phyloP scores from a whole-genome alignment of 2,329 filamentous ascomycete genomes.

The Xylariaceae sp. region DNA sequence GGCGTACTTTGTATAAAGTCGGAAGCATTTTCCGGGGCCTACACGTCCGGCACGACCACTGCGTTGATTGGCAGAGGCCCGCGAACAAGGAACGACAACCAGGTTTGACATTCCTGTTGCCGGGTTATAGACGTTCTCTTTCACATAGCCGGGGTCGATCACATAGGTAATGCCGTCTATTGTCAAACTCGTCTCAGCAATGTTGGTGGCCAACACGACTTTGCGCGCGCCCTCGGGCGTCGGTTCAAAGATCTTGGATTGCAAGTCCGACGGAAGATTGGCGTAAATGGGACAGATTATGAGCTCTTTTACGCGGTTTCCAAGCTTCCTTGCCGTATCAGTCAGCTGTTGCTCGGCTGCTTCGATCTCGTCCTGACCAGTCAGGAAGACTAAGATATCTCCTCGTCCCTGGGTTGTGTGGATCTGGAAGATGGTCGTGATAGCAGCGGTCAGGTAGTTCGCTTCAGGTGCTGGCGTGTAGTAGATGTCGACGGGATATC shows the following conservation, averaged over 20 bases:
- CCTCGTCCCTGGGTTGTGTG: constrained; percentile 80
- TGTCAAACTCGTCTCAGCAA: constrained; percentile 91
- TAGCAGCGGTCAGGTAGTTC: constrained; percentile 85
- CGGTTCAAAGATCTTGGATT: constrained; percentile 90
- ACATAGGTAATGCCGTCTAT: constrained; percentile 96
- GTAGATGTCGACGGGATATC: constrained; percentile 85
- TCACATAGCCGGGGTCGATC: constrained; percentile 91
- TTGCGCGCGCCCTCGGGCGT: constrained; percentile 82
- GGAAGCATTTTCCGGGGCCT: constrained; percentile 86
- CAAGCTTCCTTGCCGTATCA: constrained; percentile 82
- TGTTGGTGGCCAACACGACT: constrained; percentile 91
- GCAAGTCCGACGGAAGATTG: constrained; percentile 83
- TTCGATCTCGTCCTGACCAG: constrained; percentile 94
- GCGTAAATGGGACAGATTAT: constrained; percentile 92
- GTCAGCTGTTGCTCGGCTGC: constrained; percentile 76
- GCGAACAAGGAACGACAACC: constrained; percentile 83
- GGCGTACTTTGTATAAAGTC: constrained; percentile 87
- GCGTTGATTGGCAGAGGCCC: constrained; percentile 87
- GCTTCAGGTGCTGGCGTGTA: constrained; percentile 88
- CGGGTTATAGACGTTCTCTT: constrained; percentile 90
- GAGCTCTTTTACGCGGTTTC: constrained; percentile 76
- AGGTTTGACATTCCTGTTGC: constrained; percentile 88
- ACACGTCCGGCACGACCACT: constrained; percentile 90
- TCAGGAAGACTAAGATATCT: constrained; percentile 91
- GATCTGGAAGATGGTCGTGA: constrained; percentile 92